Evolutionary conservation across 352 stramenopile species (phyloP), one percentile per base, ranked within the genome.

Genomic region (Globisporangium cederbergense): DNA sequence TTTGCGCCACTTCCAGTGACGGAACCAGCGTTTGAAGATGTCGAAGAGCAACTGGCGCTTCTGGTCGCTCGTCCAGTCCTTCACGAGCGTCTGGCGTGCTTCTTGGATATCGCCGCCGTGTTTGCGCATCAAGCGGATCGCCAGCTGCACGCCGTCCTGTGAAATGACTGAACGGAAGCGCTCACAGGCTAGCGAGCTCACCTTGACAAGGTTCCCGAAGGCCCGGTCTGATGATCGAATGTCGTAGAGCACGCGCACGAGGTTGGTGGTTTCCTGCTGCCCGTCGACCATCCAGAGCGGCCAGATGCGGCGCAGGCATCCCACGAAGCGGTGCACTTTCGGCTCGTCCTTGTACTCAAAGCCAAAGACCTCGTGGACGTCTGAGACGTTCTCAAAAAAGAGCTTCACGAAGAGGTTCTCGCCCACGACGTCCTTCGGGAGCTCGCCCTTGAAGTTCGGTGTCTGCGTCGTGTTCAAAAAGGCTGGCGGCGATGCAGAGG

Each of bases 261-360:
- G 70, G 14, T 63, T 66, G 38, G 71, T 74, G 20, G 72, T 73
- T 60, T 93, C 85, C 49, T 87, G 78, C 40, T 81, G 74, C 3
- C 76, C 77, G 49, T 89, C 80, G 50, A 85, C 79, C 79, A 93
- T 91, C 83, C 85, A 93, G 55, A 89, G 61, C 6, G 85, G 81
- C 85, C 85, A 93, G 45, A 92, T 60, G 46, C 76, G 74, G 11
- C 71, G 71, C 54, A 94, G 60, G 20, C 67, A 74, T 4, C 72
- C 64, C 43, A 89, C 75, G 10, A 94, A 55, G 9, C 83, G 81
- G 36, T 94, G 85, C 13, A 86, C 75, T 25, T 80, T 83, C 0
- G 85, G 67, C 36, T 92, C 83, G 46, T 90, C 74, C 6, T 73
- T 67, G 63, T 86, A 89, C 52, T 69, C 81, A 5, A 76, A 70